phyloP scores from a whole-genome alignment of 2,329 filamentous ascomycete genomes.

The Sporothrix globosa region DNA sequence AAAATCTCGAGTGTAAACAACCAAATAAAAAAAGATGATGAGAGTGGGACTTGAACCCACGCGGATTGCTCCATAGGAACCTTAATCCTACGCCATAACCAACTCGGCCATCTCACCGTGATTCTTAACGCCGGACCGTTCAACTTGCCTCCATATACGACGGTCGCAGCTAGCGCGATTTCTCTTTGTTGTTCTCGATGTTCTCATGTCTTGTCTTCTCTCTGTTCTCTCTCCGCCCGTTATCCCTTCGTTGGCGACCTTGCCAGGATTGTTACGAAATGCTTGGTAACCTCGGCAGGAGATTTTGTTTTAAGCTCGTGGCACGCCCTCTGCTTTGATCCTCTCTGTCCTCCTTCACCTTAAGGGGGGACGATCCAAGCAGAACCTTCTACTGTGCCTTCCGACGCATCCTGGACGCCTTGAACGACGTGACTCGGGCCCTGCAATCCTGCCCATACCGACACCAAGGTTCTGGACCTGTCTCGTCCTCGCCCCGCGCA shows the following conservation, averaged over 20 bases:
- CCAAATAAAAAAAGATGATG: constrained; percentile 19
- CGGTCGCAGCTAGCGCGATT: too few relatives aligned
- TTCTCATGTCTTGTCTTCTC: neutral
- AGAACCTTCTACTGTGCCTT: neutral
- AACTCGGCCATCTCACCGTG: constrained; percentile 29
- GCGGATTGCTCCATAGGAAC: constrained; percentile 43
- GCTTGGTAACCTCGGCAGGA: constrained; percentile 20
- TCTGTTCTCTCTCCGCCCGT: too few relatives aligned
- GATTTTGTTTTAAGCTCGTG: neutral
- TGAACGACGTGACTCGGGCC: neutral
- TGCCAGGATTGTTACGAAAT: neutral
- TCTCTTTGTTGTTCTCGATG: too few relatives aligned
- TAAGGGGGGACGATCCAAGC: neutral
- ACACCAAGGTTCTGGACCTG: constrained; percentile 26
- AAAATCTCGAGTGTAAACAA: neutral
- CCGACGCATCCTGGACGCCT: neutral
- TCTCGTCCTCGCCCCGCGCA: constrained; percentile 7
- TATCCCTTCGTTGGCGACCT: neutral
- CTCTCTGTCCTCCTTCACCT: too few relatives aligned
- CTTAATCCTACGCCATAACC: constrained; percentile 39
- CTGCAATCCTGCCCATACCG: neutral
- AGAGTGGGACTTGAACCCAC: constrained; percentile 45
- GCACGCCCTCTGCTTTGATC: neutral
- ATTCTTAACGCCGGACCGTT: neutral
- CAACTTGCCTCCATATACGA: neutral